phyloP scores from a whole-genome alignment of 495 filamentous ascomycete genomes.

The Rostrohypoxylon terebratum region DNA sequence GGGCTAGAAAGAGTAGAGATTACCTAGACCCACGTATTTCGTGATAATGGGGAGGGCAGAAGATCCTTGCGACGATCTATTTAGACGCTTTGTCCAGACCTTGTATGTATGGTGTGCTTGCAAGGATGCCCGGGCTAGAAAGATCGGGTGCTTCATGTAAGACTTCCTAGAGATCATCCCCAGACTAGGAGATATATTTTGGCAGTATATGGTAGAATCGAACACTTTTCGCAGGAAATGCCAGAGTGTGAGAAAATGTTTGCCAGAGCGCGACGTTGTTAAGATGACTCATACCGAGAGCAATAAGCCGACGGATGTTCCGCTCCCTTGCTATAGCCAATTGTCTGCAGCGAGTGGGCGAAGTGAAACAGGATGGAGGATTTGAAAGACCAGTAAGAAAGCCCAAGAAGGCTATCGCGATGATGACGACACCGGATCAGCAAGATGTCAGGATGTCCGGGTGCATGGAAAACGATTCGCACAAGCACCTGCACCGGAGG shows the following conservation, averaged over 20 bases:
- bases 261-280: background rate
- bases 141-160: slow-evolving; percentile 5
- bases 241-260: background rate
- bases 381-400: background rate
- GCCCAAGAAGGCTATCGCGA: background rate
- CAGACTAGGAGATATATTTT: background rate
- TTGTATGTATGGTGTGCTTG: slow-evolving; percentile 1
- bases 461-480: background rate
- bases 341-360: background rate
- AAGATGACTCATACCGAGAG: background rate
- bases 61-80: slow-evolving; percentile 38
- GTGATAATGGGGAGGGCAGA: slow-evolving; percentile 24
- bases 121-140: slow-evolving; percentile 23
- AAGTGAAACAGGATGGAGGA: background rate
- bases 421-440: slow-evolving; percentile 4
- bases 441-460: background rate
- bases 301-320: background rate
- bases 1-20: slow-evolving; percentile 10
- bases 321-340: background rate
- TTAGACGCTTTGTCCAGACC: slow-evolving; percentile 17
- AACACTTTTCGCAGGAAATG: background rate
- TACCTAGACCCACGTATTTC: slow-evolving; percentile 28
- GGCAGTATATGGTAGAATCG: background rate
- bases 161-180: background rate
- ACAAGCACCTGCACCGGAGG: background rate